These are phyloP conservation scores for Hypoxylon rickii DNA, from an alignment of 495 filamentous ascomycete species.

Conservation along the genomic window DNA sequence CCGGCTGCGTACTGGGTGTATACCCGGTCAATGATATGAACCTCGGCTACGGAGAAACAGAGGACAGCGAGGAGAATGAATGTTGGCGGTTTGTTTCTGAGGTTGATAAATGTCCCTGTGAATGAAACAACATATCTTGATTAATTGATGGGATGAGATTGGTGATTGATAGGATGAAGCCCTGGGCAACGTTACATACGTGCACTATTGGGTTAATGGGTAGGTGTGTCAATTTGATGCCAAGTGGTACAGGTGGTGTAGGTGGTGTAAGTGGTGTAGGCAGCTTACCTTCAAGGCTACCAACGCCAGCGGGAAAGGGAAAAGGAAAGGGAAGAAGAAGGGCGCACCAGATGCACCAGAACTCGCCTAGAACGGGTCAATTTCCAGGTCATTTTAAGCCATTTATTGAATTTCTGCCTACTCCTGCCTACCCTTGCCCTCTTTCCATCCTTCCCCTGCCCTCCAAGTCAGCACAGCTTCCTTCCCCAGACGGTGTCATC, in stretches of 20 bases:
- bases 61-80: no score
- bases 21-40: no score
- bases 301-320: conserved; percentile 1
- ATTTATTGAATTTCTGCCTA: not conserved
- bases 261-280: no score
- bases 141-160: no score
- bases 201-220: not conserved
- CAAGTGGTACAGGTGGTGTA: not conserved
- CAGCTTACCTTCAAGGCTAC: no score
- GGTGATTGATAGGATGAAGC: not conserved
- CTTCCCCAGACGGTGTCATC: conserved; percentile 27
- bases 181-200: conserved; percentile 33
- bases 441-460: not conserved
- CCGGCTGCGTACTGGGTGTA: no score
- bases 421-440: not conserved
- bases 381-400: not conserved
- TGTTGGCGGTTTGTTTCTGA: no score
- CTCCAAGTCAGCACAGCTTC: conserved; percentile 21
- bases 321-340: conserved; percentile 7
- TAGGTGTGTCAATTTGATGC: not conserved
- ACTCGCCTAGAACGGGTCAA: not conserved
- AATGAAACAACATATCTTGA: no score
- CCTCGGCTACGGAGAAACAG: no score
- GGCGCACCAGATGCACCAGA: no score
- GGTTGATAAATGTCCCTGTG: no score